Percentiles rank a stretch among this genome's conserved stretches.
Conservation (phyloP, 1,284 basidiomycete species). For the Bondarzewia mesenterica region DNA sequence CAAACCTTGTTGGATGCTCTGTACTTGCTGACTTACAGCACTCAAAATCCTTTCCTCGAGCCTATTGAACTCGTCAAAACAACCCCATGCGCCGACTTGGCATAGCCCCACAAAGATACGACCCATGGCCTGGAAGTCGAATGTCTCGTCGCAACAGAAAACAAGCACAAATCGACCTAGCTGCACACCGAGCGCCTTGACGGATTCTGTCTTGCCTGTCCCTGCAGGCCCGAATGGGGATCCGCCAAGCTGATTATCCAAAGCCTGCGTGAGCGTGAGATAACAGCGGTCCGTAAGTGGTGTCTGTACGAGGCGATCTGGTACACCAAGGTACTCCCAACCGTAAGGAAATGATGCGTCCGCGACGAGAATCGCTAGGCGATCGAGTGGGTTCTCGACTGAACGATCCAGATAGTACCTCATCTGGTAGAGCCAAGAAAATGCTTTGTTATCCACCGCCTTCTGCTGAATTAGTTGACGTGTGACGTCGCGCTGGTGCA, state of each 20-base stretch:
- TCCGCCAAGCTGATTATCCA: conserved; percentile 92
- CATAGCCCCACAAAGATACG: conserved; percentile 98
- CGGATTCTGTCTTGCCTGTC: conserved; percentile 99
- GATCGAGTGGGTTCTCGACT: conserved; percentile 69
- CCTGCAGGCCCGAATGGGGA: conserved; percentile 98
- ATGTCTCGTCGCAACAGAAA: conserved; percentile 99
- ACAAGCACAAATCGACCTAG: conserved; percentile 97
- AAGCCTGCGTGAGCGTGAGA: conserved; percentile 92
- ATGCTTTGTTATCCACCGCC: conserved; percentile 63
- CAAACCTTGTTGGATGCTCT: conserved; percentile 95
- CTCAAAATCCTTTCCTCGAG: conserved; percentile 96
- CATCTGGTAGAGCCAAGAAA: conserved; percentile 98
- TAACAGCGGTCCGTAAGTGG: conserved; percentile 98
- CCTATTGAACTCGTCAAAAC: conserved; percentile 98
- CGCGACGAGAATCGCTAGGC: conserved; percentile 79
- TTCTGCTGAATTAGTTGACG: conserved; percentile 69
- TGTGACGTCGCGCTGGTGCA: conserved; percentile 94
- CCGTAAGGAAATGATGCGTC: conserved; percentile 95
- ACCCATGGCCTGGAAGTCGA: conserved; percentile 99
- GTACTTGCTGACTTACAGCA: conserved; percentile 98
- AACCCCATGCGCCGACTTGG: conserved; percentile 99
- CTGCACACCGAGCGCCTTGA: conserved; percentile 97
- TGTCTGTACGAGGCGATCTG: conserved; percentile 96
- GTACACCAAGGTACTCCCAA: conserved; percentile 97
- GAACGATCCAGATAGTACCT: conserved; percentile 86